Evolutionary conservation across 805 yeast species (phyloP).

Genomic region (Saccharomycopsis oosterbeekiorum): DNA sequence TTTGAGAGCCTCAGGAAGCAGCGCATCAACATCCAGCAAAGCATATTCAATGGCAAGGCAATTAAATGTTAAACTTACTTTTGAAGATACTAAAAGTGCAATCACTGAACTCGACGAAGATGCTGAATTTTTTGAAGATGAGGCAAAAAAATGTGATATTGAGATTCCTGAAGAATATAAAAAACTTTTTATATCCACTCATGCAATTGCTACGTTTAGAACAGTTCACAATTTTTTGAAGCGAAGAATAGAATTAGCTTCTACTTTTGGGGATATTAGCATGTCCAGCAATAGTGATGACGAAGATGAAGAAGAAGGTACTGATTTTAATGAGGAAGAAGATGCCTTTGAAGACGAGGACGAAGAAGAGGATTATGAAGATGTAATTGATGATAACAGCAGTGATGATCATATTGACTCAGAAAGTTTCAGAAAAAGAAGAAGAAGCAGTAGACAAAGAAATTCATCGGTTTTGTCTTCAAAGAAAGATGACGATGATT

Average conservation of each 20-base stretch:
- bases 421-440: conserved; percentile 19
- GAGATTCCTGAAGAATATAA: conserved; percentile 22
- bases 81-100: conserved; percentile 24
- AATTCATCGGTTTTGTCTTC: background rate
- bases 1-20: background rate
- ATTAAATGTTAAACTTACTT: conserved; percentile 44
- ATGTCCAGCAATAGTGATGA: background rate
- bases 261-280: conserved; percentile 2
- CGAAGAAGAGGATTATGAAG: conserved; percentile 7
- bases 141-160: conserved; percentile 4
- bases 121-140: background rate
- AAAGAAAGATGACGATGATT: conserved; percentile 15
- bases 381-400: conserved; percentile 14
- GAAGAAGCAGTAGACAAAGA: conserved; percentile 18
- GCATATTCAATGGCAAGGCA: conserved; percentile 64
- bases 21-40: conserved; percentile 27
- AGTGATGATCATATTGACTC: background rate
- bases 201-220: conserved; percentile 51
- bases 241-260: conserved; percentile 30
- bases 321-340: conserved; percentile 1
- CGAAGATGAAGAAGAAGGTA: conserved; percentile 18
- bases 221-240: conserved; percentile 40
- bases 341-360: conserved; percentile 2
- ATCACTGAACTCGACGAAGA: background rate
- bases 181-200: conserved; percentile 37